Percentiles rank a stretch among this genome's conserved stretches.
Evolutionary conservation across 2,329 filamentous ascomycete species (phyloP).

Genomic region (Pyrenophora teres): DNA sequence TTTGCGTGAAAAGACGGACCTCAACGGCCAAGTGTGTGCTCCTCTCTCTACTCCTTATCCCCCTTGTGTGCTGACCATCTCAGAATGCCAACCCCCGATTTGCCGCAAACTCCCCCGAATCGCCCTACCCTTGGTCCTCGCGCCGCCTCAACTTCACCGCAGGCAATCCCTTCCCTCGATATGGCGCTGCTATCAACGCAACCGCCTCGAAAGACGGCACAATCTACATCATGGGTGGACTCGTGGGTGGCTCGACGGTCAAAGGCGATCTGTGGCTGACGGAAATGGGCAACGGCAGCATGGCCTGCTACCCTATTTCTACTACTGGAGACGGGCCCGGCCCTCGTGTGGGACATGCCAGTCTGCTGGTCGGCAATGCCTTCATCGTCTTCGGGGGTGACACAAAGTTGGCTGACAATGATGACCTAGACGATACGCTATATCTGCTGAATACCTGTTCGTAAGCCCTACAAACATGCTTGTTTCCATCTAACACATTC

Average conservation of each 20-base stretch:
- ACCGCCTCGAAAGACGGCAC: constrained; percentile 94
- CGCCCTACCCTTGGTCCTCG: constrained; percentile 95
- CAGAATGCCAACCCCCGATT: constrained; percentile 31
- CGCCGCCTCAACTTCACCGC: constrained; percentile 84
- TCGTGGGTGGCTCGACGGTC: constrained; percentile 93
- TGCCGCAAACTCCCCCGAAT: constrained; percentile 64
- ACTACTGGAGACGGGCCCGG: constrained; percentile 94
- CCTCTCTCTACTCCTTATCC: background rate
- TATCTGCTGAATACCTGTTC: constrained; percentile 97
- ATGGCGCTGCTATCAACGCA: constrained; percentile 94
- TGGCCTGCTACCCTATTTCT: constrained; percentile 88
- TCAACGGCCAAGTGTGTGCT: constrained; percentile 58
- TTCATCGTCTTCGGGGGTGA: constrained; percentile 99
- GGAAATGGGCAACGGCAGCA: constrained; percentile 78
- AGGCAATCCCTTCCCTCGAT: constrained; percentile 90
- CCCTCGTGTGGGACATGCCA: constrained; percentile 90
- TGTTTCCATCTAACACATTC: constrained; percentile 32
- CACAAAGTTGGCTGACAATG: constrained; percentile 92
- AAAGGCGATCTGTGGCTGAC: constrained; percentile 99
- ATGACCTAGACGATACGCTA: constrained; percentile 89
- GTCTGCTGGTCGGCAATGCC: constrained; percentile 93
- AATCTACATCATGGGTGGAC: constrained; percentile 95
- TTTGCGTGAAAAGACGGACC: constrained; percentile 60
- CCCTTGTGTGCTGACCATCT: constrained; percentile 20
- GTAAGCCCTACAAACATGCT: constrained; percentile 43